Evolutionary conservation across 805 yeast genomes (phyloP).

Genomic region (Kuraishia molischiana): DNA sequence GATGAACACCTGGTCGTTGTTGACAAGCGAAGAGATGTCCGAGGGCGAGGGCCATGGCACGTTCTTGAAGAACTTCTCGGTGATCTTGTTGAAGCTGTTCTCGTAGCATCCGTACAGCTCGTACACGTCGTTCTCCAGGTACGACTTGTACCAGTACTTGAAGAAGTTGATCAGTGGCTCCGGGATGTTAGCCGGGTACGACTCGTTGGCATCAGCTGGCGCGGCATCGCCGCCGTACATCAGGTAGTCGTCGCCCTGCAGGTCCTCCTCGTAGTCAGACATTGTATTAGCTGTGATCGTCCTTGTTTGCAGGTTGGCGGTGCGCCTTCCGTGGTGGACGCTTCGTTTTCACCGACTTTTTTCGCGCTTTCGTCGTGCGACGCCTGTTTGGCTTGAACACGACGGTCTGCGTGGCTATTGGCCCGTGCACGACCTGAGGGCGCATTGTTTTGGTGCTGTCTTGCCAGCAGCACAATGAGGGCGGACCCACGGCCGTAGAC

Average conservation of each 20-base stretch:
- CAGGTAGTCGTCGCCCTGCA: constrained; percentile 6
- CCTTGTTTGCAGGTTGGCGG: background rate
- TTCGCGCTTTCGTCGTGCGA: too few relatives aligned
- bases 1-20: constrained; percentile 32
- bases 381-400: too few relatives aligned
- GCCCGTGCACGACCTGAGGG: too few relatives aligned
- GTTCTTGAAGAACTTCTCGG: constrained; percentile 27
- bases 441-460: too few relatives aligned
- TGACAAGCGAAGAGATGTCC: constrained; percentile 32
- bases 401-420: too few relatives aligned
- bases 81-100: constrained; percentile 31
- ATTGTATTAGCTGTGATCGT: background rate
- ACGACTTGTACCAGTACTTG: constrained; percentile 30
- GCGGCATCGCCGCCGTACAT: constrained; percentile 5
- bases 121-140: constrained; percentile 30
- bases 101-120: constrained; percentile 36
- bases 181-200: constrained; percentile 18
- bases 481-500: too few relatives aligned
- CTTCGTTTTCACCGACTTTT: background rate
- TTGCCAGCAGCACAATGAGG: too few relatives aligned
- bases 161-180: constrained; percentile 33
- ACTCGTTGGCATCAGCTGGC: constrained; percentile 1
- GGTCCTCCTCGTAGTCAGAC: constrained; percentile 4
- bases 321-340: background rate
- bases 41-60: constrained; percentile 38